These are phyloP conservation scores for Colletotrichum navitas DNA, from an alignment of 2,329 filamentous ascomycete species.

Conservation along the genomic window DNA sequence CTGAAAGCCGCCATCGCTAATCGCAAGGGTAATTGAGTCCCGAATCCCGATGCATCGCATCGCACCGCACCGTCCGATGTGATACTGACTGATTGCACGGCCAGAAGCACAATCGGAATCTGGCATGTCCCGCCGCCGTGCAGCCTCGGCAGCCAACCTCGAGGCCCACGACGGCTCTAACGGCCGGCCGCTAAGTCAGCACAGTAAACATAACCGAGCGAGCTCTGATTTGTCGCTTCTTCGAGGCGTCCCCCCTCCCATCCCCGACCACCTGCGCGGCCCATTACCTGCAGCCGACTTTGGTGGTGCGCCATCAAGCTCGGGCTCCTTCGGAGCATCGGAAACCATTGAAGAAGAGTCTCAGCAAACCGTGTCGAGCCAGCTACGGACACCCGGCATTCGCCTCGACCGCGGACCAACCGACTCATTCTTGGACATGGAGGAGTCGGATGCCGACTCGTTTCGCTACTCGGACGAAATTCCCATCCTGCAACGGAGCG, in stretches of 20 bases:
- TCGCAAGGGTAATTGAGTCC: slow-evolving; percentile 70
- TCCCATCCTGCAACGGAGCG: slow-evolving; percentile 74
- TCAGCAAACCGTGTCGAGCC: slow-evolving; percentile 61
- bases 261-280: slow-evolving; percentile 55
- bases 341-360: slow-evolving; percentile 52
- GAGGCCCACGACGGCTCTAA: slow-evolving; percentile 66
- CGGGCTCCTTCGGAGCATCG: slow-evolving; percentile 50
- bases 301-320: slow-evolving; percentile 48
- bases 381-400: slow-evolving; percentile 65
- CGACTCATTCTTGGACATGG: slow-evolving; percentile 74
- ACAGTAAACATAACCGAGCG: slow-evolving; percentile 76
- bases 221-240: slow-evolving; percentile 77
- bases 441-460: slow-evolving; percentile 78
- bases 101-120: slow-evolving; percentile 52
- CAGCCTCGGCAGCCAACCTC: slow-evolving; percentile 72
- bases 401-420: slow-evolving; percentile 62
- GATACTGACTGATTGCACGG: slow-evolving; percentile 26
- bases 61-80: slow-evolving; percentile 22
- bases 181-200: slow-evolving; percentile 68
- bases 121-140: slow-evolving; percentile 63
- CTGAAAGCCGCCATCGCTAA: slow-evolving; percentile 77
- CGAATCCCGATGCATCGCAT: slow-evolving; percentile 12
- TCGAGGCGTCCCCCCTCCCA: slow-evolving; percentile 65
- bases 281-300: slow-evolving; percentile 54
- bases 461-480: slow-evolving; percentile 75